Conservation (phyloP, 805 yeast genomes). For the Ogataea glucozyma region DNA sequence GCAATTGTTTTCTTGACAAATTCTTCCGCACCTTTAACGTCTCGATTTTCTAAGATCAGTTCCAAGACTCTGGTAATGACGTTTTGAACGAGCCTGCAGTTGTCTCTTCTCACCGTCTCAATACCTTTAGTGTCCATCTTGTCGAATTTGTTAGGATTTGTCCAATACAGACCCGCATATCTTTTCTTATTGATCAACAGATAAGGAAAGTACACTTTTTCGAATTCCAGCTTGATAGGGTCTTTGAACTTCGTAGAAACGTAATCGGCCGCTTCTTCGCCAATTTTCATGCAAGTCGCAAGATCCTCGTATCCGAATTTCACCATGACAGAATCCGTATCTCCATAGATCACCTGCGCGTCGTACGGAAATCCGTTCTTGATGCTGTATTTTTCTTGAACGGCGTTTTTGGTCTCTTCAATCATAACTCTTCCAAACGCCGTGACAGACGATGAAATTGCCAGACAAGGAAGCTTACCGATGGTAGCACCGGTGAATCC, state of each 20-base stretch:
- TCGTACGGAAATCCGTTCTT: constrained; percentile 82
- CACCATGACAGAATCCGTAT: constrained; percentile 99
- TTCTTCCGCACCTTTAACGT: constrained; percentile 79
- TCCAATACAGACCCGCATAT: constrained; percentile 97
- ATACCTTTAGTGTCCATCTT: constrained; percentile 98
- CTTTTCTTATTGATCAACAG: constrained; percentile 91
- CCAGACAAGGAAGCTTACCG: constrained; percentile 94
- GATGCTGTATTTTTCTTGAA: constrained; percentile 75
- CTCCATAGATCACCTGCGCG: constrained; percentile 94
- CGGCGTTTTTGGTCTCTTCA: constrained; percentile 84
- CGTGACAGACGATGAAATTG: constrained; percentile 93
- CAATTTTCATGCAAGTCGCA: constrained; percentile 83
- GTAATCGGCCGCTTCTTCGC: constrained; percentile 89
- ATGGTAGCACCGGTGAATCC: constrained; percentile 99
- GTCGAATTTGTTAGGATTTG: constrained; percentile 85
- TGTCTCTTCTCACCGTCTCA: constrained; percentile 97
- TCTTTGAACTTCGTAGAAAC: constrained; percentile 78
- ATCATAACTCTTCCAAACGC: constrained; percentile 97
- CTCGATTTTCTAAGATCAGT: constrained; percentile 80
- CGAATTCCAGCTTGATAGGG: constrained; percentile 95
- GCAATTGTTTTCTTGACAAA: constrained; percentile 88
- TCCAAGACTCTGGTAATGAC: constrained; percentile 91
- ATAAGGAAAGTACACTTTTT: constrained; percentile 94
- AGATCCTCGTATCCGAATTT: constrained; percentile 86
- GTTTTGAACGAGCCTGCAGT: constrained; percentile 90